A percentile compares a stretch with the other conserved stretches of the same genome.
Conservation (phyloP, 306 rosid species). For the Rosa rugosa region DNA sequence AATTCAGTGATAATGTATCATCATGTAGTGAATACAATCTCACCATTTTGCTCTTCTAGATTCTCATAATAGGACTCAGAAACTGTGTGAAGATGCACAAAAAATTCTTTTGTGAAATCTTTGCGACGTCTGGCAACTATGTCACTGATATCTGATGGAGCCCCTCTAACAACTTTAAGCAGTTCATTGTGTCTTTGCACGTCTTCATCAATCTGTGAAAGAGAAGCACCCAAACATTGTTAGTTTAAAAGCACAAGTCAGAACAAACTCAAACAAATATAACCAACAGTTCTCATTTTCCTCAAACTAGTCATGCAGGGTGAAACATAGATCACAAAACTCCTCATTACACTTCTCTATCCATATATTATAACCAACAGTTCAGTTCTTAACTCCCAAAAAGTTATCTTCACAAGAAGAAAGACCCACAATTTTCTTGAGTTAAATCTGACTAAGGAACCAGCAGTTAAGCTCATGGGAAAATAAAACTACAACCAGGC, state of each 20-base stretch:
- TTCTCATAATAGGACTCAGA: conserved; percentile 64
- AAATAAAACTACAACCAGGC: neutral
- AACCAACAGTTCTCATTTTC: neutral
- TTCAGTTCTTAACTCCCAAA: neutral
- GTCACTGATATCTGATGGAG: conserved; percentile 54
- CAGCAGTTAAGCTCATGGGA: neutral
- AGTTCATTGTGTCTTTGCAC: conserved; percentile 82
- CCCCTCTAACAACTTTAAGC: conserved; percentile 49
- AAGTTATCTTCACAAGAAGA: neutral
- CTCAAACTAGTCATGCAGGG: neutral
- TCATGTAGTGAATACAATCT: conserved; percentile 14
- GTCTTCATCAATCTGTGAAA: conserved; percentile 78
- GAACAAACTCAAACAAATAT: conserved; percentile 6
- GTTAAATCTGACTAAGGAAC: neutral
- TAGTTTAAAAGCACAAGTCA: neutral
- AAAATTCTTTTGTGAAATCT: conserved; percentile 91
- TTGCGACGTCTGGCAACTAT: conserved; percentile 77
- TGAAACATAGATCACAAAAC: neutral
- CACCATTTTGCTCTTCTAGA: conserved; percentile 65
- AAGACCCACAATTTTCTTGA: neutral
- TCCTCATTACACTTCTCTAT: neutral
- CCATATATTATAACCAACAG: neutral
- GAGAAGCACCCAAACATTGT: conserved; percentile 12
- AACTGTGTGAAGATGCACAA: conserved; percentile 71
- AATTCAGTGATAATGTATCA: neutral